phyloP scores from a whole-genome alignment of 176 grass and related monocot species.

The Alloteropsis semialata region DNA sequence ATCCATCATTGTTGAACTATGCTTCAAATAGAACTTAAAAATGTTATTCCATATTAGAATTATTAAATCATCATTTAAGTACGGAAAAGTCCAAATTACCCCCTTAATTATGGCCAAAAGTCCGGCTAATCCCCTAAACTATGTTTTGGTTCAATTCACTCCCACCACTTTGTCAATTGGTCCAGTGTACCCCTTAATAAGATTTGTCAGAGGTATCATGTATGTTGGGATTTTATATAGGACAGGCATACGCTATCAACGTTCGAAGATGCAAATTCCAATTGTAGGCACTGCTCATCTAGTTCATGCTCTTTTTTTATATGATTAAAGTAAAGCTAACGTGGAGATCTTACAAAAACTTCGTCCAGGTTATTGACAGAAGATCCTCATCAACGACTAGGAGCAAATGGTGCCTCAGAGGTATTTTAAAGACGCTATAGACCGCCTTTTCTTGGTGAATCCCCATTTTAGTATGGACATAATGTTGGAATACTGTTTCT shows the following conservation, averaged over 20 bases:
- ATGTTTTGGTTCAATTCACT: no score
- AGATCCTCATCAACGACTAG: conserved; percentile 95
- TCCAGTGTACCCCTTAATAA: no score
- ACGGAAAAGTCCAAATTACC: no score
- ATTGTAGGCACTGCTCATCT: conserved; percentile 17
- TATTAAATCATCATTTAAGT: background rate
- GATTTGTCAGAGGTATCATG: no score
- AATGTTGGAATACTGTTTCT: conserved; percentile 30
- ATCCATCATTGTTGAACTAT: conserved; percentile 22
- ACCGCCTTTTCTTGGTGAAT: conserved; percentile 17
- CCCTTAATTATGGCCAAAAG: no score
- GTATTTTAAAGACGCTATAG: conserved; percentile 48
- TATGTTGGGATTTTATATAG: conserved; percentile 14
- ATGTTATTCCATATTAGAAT: background rate
- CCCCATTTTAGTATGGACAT: conserved; percentile 20
- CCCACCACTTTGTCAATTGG: no score
- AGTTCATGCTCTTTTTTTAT: conserved; percentile 7
- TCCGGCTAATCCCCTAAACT: no score
- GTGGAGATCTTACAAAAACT: conserved; percentile 24
- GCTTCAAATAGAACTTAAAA: background rate
- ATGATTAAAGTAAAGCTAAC: conserved; percentile 12
- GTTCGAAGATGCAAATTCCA: conserved; percentile 14
- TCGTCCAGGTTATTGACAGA: conserved; percentile 86
- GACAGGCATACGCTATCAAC: background rate
- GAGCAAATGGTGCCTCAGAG: conserved; percentile 90